A percentile compares a stretch with the other conserved stretches of the same genome.
These are phyloP conservation scores for Diplodia seriata DNA, from an alignment of 2,329 filamentous ascomycete species.

Conservation along the genomic window DNA sequence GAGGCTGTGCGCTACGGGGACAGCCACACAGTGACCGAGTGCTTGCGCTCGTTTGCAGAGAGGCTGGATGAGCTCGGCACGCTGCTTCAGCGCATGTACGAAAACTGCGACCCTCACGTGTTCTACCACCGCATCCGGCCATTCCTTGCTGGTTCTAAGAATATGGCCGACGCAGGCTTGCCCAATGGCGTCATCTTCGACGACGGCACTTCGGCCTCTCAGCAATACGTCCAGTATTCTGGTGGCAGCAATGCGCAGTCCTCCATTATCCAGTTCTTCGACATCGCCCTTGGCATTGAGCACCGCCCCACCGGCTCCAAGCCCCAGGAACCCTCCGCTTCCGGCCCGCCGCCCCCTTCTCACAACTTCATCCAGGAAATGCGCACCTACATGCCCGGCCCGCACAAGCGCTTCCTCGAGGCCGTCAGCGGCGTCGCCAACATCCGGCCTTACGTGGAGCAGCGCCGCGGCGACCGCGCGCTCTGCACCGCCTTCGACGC, in stretches of 20 bases:
- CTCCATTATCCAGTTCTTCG: constrained; percentile 96
- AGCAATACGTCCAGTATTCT: constrained; percentile 80
- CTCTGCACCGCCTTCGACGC: constrained; percentile 87
- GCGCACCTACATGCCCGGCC: constrained; percentile 95
- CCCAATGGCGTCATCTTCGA: constrained; percentile 89
- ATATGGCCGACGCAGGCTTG: constrained; percentile 93
- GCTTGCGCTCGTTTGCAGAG: constrained; percentile 83
- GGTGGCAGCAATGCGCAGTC: constrained; percentile 97
- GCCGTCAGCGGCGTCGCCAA: constrained; percentile 83
- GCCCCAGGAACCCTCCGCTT: constrained; percentile 38
- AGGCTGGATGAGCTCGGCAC: constrained; percentile 82
- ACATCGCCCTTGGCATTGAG: constrained; percentile 86
- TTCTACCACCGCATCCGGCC: constrained; percentile 98
- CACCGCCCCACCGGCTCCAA: constrained; percentile 87
- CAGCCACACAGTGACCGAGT: constrained; percentile 72
- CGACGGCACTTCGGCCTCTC: constrained; percentile 68
- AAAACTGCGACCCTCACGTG: constrained; percentile 89
- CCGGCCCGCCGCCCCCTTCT: constrained; percentile 55
- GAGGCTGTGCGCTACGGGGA: constrained; percentile 76
- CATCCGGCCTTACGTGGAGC: constrained; percentile 81
- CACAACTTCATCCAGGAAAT: constrained; percentile 97
- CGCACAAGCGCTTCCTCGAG: constrained; percentile 86
- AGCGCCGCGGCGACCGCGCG: constrained; percentile 64
- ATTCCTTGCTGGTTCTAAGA: constrained; percentile 94
- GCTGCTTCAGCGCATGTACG: constrained; percentile 88